Percentiles rank a stretch among this genome's conserved stretches.
Evolutionary conservation across 2,329 filamentous ascomycete genomes (phyloP).

Genomic region (Claviceps sp.): DNA sequence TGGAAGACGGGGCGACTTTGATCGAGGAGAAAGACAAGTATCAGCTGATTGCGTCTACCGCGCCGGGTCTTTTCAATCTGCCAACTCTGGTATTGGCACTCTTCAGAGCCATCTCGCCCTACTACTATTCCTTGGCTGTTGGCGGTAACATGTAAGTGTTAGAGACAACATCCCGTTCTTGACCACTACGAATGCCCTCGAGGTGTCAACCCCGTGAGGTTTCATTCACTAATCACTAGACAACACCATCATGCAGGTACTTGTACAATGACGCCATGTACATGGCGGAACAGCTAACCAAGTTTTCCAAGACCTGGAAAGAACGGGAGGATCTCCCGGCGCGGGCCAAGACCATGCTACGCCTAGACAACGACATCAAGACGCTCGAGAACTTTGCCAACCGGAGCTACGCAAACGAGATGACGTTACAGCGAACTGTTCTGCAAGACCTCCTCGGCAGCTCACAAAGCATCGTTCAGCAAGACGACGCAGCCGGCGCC

Average conservation of each 20-base stretch:
- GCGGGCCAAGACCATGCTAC: slow-evolving; percentile 39
- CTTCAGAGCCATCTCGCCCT: slow-evolving; percentile 63
- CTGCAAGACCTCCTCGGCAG: slow-evolving; percentile 48
- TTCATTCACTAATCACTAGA: background rate
- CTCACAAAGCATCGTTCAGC: slow-evolving; percentile 45
- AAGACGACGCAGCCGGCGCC: slow-evolving; percentile 37
- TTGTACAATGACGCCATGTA: slow-evolving; percentile 56
- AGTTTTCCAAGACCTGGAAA: slow-evolving; percentile 38
- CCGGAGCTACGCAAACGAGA: slow-evolving; percentile 47
- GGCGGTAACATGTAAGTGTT: slow-evolving; percentile 49
- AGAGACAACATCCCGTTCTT: background rate
- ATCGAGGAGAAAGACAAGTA: slow-evolving; percentile 36
- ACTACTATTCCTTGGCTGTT: slow-evolving; percentile 52
- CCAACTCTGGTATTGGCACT: slow-evolving; percentile 64
- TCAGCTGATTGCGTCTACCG: slow-evolving; percentile 52
- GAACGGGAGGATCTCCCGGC: slow-evolving; percentile 35
- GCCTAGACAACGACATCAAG: slow-evolving; percentile 46
- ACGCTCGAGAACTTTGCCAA: slow-evolving; percentile 46
- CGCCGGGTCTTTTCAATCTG: slow-evolving; percentile 54
- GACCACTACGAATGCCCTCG: background rate
- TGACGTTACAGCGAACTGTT: slow-evolving; percentile 46
- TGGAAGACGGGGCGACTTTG: slow-evolving; percentile 48
- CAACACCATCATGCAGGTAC: slow-evolving; percentile 29
- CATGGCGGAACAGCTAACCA: slow-evolving; percentile 41
- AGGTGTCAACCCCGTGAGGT: too few species aligned